These are phyloP conservation scores for Butyriboletus loyo DNA, from an alignment of 768 basidiomycete species.

Conservation along the genomic window DNA sequence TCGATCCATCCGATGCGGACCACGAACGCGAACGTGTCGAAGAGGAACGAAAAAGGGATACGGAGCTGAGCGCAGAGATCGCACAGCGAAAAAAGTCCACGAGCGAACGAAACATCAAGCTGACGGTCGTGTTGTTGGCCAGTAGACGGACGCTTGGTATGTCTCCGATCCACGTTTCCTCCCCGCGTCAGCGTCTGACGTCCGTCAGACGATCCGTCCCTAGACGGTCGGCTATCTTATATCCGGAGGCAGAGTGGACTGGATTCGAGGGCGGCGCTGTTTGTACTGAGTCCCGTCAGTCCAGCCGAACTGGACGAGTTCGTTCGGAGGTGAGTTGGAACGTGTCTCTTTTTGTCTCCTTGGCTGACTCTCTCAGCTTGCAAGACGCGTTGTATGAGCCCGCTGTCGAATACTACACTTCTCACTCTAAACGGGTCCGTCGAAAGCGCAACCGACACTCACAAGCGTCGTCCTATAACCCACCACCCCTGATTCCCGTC, in stretches of 20 bases:
- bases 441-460: slow-evolving; percentile 85
- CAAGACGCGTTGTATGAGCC: slow-evolving; percentile 88
- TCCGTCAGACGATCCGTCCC: slow-evolving; percentile 69
- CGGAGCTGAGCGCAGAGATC: slow-evolving; percentile 77
- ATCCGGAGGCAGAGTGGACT: slow-evolving; percentile 86
- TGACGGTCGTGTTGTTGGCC: slow-evolving; percentile 93
- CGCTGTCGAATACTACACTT: slow-evolving; percentile 89
- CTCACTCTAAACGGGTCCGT: slow-evolving; percentile 88
- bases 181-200: not conserved
- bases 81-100: slow-evolving; percentile 74
- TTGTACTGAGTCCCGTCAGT: slow-evolving; percentile 91
- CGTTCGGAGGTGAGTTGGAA: slow-evolving; percentile 59
- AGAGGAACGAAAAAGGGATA: slow-evolving; percentile 71
- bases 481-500: slow-evolving; percentile 44
- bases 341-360: not conserved
- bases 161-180: slow-evolving; percentile 18
- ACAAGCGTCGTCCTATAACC: slow-evolving; percentile 50
- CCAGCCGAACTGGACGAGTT: slow-evolving; percentile 86
- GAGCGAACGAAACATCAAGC: slow-evolving; percentile 85
- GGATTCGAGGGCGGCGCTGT: slow-evolving; percentile 88
- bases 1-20: slow-evolving; percentile 52
- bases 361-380: slow-evolving; percentile 45
- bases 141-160: slow-evolving; percentile 81
- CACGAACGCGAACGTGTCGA: slow-evolving; percentile 55
- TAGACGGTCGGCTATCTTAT: slow-evolving; percentile 81